Base-by-base conservation (phyloP, 331 rosid species). In the Stylosanthes scabra region DNA sequence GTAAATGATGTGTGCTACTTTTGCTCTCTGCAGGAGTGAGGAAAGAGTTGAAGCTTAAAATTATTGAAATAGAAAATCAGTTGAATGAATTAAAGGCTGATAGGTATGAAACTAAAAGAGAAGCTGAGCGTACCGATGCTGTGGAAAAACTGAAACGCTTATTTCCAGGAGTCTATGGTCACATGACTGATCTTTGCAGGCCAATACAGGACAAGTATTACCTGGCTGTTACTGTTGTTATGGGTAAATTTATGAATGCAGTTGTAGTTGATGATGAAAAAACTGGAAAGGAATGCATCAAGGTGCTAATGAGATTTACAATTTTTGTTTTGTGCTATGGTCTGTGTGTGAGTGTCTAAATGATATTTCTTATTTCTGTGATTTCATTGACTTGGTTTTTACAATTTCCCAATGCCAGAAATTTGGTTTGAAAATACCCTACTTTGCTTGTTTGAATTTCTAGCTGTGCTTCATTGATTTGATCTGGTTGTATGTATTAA, bases 241-340 rank as follows among this genome's bases (percentile, higher is more conserved):
- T 95, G 99, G 99, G 99, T 82, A 95, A 76, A 85, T 95, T 95
- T 82, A 95, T 95, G 99, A 98, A 95, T 83, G 99, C 98, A 63
- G 99, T 92, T 13, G 97, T 95, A 31, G 99, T 95, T 63, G 93
- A 95, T 64, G 96, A 95, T 78, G 99, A 95, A 77, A 91, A 87
- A 60, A 95, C 99, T 4, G 99, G 98, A 86, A 95, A 92, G 88
- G 99, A 95, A 83, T 95, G 99, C 83, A 95, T 95, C 83, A 95
- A 95, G 99, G 99, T 95, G 63, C 60, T 62, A 29, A 52, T 68
- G 15, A 50, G 59, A 52, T 62, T 65, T 75, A 68, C 63, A 66
- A 51, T 67, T 70, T 39, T 54, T 64, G 37, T 52, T 63, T 63
- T 70, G 27, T 14, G 45, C 60, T n/a, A 31, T 40, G 3, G 10